Conservation (phyloP, 2,329 filamentous ascomycete species). For the Dothideomycetidae sp. region DNA sequence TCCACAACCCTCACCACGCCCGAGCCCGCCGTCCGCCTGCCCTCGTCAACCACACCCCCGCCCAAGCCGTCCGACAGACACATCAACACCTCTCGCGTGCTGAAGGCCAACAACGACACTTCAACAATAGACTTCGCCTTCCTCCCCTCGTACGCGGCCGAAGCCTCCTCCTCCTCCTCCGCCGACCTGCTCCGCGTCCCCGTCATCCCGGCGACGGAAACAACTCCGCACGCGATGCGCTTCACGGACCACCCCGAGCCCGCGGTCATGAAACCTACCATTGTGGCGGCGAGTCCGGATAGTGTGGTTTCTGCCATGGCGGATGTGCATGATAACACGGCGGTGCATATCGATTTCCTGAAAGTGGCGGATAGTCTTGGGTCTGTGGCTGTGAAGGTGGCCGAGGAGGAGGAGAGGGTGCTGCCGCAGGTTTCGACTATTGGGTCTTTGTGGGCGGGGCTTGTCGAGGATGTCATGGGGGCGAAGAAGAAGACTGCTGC, state of each 20-base stretch:
- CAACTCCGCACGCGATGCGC: constrained; percentile 9
- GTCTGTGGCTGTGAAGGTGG: constrained; percentile 22
- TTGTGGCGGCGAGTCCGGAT: constrained; percentile 33
- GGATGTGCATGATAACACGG: constrained; percentile 43
- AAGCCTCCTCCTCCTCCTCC: constrained; percentile 16
- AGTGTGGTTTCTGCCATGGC: constrained; percentile 40
- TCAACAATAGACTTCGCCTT: constrained; percentile 51
- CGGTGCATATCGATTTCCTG: constrained; percentile 42
- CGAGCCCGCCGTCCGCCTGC: constrained; percentile 33
- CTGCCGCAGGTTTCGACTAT: constrained; percentile 27
- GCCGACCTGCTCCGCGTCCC: constrained; percentile 3
- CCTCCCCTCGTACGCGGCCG: constrained; percentile 39
- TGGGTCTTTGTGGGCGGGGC: constrained; percentile 28
- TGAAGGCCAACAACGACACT: constrained; percentile 42
- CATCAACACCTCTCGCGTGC: constrained; percentile 47
- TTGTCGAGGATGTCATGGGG: constrained; percentile 37
- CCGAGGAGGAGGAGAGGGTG: constrained; percentile 27
- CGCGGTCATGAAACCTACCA: constrained; percentile 41
- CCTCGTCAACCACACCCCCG: constrained; percentile 21
- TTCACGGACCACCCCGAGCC: constrained; percentile 13
- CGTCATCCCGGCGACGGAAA: constrained; percentile 6
- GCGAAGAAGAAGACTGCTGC: constrained; percentile 19
- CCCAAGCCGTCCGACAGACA: constrained; percentile 29
- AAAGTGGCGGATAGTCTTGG: constrained; percentile 38
- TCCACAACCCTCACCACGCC: constrained; percentile 34